A percentile compares a stretch with the other conserved stretches of the same genome.
Evolutionary conservation across 495 filamentous ascomycete species (phyloP).

Genomic region (Hyaloscypha bicolor): DNA sequence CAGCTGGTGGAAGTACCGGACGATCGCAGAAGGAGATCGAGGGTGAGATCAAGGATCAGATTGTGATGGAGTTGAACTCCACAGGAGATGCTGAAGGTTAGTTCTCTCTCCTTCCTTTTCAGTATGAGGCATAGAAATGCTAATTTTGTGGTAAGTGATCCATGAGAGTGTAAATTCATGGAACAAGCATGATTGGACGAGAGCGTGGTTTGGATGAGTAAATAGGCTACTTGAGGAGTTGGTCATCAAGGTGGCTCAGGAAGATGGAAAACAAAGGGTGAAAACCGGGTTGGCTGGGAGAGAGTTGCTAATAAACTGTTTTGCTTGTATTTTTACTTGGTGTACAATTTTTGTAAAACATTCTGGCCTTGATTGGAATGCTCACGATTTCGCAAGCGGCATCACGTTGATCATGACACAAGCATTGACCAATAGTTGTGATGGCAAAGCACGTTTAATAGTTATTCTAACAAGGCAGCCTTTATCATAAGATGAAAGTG

Average conservation of each 20-base stretch:
- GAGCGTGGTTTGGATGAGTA: constrained; percentile 71
- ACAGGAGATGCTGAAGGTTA: constrained; percentile 64
- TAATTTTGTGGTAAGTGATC: constrained; percentile 33
- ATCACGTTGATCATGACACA: too few species aligned
- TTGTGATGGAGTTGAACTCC: constrained; percentile 70
- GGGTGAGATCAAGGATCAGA: constrained; percentile 70
- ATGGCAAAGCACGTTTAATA: too few species aligned
- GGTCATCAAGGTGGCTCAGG: constrained; percentile 1
- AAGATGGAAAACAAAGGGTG: neutral
- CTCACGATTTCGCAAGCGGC: too few species aligned
- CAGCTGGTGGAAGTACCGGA: constrained; percentile 29
- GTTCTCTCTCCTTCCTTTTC: neutral
- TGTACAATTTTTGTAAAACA: too few species aligned
- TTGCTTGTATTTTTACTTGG: too few species aligned
- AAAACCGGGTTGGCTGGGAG: neutral
- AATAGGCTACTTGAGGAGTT: constrained; percentile 63
- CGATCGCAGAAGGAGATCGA: constrained; percentile 59
- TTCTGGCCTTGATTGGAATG: too few species aligned
- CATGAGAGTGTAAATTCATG: constrained; percentile 52
- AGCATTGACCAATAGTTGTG: too few species aligned
- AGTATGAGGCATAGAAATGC: neutral
- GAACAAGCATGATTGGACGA: constrained; percentile 53
- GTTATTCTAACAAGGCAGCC: too few species aligned
- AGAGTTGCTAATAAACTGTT: neutral
- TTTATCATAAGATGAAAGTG: too few species aligned